phyloP scores from a whole-genome alignment of 805 yeast genomes.

The Millerozyma acaciae region DNA sequence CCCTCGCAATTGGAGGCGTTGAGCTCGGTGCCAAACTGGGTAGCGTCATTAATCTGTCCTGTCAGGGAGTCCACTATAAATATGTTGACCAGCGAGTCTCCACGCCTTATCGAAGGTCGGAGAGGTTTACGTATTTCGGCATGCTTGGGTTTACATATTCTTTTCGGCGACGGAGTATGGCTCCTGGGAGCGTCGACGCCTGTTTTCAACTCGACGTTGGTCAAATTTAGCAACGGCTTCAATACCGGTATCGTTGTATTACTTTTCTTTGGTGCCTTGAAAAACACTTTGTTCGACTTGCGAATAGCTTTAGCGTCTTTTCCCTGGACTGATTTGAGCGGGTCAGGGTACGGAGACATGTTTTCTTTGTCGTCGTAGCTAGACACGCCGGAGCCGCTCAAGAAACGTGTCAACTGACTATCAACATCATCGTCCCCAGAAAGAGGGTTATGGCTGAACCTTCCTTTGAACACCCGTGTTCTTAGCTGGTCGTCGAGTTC shows the following conservation, averaged over 20 bases:
- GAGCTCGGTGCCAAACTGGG: constrained; percentile 65
- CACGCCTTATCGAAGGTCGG: constrained; percentile 29
- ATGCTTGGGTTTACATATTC: constrained; percentile 43
- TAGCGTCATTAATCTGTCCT: constrained; percentile 59
- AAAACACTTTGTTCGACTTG: constrained; percentile 18
- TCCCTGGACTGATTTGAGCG: constrained; percentile 17
- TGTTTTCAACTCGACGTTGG: constrained; percentile 13
- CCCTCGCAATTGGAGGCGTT: constrained; percentile 61
- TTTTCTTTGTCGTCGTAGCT: constrained; percentile 31
- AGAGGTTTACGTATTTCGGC: constrained; percentile 17
- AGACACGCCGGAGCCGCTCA: constrained; percentile 7
- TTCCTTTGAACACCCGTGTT: constrained; percentile 31
- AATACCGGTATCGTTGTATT: constrained; percentile 22
- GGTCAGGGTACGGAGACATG: constrained; percentile 20
- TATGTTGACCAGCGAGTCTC: constrained; percentile 25
- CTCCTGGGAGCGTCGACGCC: constrained; percentile 1
- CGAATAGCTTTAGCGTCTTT: constrained; percentile 13
- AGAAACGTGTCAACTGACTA: constrained; percentile 22
- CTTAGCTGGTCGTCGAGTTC: constrained; percentile 34
- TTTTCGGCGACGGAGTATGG: constrained; percentile 29
- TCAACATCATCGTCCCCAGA: constrained; percentile 26
- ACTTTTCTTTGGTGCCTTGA: constrained; percentile 15
- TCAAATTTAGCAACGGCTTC: constrained; percentile 20
- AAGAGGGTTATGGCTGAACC: constrained; percentile 20
- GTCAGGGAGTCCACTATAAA: constrained; percentile 60